Evolutionary conservation across 495 filamentous ascomycete species (phyloP), one percentile per base, ranked within the genome.

Genomic region (Penicillium alfredii): DNA sequence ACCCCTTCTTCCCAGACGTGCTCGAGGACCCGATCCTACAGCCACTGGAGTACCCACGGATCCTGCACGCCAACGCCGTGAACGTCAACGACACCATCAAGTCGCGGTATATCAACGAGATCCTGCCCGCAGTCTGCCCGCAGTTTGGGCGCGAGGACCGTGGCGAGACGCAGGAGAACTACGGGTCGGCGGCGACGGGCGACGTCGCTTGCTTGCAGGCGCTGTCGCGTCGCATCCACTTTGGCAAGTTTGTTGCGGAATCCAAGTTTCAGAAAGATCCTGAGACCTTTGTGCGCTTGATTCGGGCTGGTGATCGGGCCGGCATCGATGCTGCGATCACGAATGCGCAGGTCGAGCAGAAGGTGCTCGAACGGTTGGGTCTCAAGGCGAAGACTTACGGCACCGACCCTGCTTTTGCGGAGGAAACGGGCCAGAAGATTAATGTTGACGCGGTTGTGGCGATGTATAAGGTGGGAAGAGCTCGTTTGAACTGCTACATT

Each of bases 201-300:
- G 93, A 99, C 62, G 92, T 99, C 19, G 71, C 74, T 19, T 90
- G 84, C 53, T 66, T 99, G 33, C 93, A 99, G 68, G 86, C 93
- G 10, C 69, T 99, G 8, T 94, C 88, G 27, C 73, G 89, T 11
- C 73, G 93, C 30, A 86, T 99, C 44, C 93, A 99, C 61, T 99
- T 96, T 63, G 93, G 93, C 38, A 99, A 95, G 69, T 96, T 96
- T 53, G 93, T 99, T 4, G 93, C 93, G 8, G 93, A 99, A 70
- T 81, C 85, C n/a, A 99, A 99, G 71, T 99, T 96, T 60, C 77
- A 73, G 49, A 77, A 83, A 39, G 86, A 95, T 48, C 75, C 80
- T 18, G 86, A 90, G 49, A 67, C 56, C 37, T 97, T 88, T 60
- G 86, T 87, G 1, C 58, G 65, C 35, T 56, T 96, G 64, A 96